Conservation (phyloP, 2,329 filamentous ascomycete genomes). For the Cordyceps javanica region DNA sequence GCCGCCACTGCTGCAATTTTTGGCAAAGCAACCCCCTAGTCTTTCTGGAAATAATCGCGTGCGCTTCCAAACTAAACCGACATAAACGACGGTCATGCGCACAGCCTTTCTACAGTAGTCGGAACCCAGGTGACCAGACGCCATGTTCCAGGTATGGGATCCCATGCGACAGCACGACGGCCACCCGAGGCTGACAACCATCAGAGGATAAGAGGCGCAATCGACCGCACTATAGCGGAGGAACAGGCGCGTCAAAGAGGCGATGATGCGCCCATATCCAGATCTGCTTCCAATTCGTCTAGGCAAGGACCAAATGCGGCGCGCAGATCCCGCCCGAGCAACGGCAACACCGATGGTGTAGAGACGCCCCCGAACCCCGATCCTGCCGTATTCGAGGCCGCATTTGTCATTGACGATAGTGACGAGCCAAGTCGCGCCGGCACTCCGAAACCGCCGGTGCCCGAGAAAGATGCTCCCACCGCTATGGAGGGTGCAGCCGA, state of each 20-base stretch:
- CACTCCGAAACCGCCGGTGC: constrained; percentile 46
- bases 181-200: background rate
- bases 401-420: constrained; percentile 81
- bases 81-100: background rate
- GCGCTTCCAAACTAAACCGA: too few relatives aligned
- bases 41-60: background rate
- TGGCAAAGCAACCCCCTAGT: background rate
- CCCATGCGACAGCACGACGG: background rate
- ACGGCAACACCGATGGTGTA: constrained; percentile 28
- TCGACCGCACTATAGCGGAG: constrained; percentile 83
- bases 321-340: constrained; percentile 33
- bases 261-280: constrained; percentile 35
- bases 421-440: constrained; percentile 58
- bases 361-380: constrained; percentile 56
- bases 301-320: constrained; percentile 32
- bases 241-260: constrained; percentile 76
- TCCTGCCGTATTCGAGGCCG: constrained; percentile 79
- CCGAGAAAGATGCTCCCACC: constrained; percentile 27
- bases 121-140: constrained; percentile 2
- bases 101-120: background rate
- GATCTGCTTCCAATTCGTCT: constrained; percentile 31
- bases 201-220: constrained; percentile 75
- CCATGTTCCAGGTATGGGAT: constrained; percentile 6
- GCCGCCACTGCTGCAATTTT: background rate
- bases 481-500: constrained; percentile 16